Evolutionary conservation across 139 green algal genomes (phyloP).

Genomic region (Micromonas pusilla): DNA sequence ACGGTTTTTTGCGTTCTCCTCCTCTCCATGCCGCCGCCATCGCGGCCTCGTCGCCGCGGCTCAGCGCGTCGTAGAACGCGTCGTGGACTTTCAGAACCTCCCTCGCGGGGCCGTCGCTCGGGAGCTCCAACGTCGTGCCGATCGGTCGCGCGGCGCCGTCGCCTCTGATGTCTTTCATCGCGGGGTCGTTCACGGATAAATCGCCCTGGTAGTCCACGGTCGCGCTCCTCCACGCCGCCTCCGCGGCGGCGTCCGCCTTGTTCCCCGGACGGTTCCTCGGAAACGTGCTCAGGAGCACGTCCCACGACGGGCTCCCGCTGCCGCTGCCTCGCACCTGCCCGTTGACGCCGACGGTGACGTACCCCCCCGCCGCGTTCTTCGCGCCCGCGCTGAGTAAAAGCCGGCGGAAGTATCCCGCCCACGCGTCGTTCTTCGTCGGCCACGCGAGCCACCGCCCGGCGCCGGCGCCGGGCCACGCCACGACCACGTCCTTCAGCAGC

Average conservation of each 20-base stretch:
- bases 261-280: slow-evolving; percentile 15
- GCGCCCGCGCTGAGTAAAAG: not conserved
- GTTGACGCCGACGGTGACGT: slow-evolving; percentile 25
- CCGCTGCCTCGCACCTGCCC: slow-evolving; percentile 23
- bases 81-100: slow-evolving; percentile 3
- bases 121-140: not conserved
- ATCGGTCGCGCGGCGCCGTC: not conserved
- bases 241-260: slow-evolving; percentile 1
- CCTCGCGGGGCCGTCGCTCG: not conserved
- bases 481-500: slow-evolving; percentile 1
- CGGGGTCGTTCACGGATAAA: not conserved
- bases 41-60: not conserved
- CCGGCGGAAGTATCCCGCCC: slow-evolving; percentile 10
- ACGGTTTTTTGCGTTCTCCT: not conserved
- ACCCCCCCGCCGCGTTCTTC: not conserved
- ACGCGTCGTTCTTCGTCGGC: slow-evolving; percentile 9
- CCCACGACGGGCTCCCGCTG: slow-evolving; percentile 14
- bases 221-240: slow-evolving; percentile 14
- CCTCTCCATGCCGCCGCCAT: slow-evolving; percentile 20
- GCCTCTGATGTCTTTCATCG: not conserved
- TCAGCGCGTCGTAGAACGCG: slow-evolving; percentile 25
- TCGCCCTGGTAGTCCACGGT: not conserved
- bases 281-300: slow-evolving; percentile 28
- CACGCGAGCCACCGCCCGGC: slow-evolving; percentile 22
- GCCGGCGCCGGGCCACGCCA: slow-evolving; percentile 1